These are phyloP conservation scores for Xylogone sp. DNA, from an alignment of 2,329 filamentous ascomycete genomes.

Conservation along the genomic window DNA sequence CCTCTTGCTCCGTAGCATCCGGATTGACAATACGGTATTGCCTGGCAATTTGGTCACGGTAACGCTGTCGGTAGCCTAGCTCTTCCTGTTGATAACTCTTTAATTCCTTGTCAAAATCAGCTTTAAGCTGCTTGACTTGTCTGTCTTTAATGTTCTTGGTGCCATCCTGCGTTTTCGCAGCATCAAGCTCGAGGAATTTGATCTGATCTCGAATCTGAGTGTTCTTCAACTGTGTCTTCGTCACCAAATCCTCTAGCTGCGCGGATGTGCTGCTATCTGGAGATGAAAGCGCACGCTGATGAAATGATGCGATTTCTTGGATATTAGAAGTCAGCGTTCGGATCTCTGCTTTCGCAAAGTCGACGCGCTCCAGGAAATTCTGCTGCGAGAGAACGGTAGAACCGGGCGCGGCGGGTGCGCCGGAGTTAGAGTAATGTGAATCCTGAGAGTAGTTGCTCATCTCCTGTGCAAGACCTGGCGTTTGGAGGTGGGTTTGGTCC, in stretches of 20 bases:
- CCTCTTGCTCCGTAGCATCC: slow-evolving; percentile 70
- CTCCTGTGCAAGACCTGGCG: slow-evolving; percentile 16
- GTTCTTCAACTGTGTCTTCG: slow-evolving; percentile 69
- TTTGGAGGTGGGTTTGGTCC: slow-evolving; percentile 10
- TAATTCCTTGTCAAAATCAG: slow-evolving; percentile 68
- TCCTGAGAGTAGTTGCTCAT: slow-evolving; percentile 21
- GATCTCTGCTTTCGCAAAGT: slow-evolving; percentile 65
- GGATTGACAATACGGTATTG: slow-evolving; percentile 82
- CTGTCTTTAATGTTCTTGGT: slow-evolving; percentile 64
- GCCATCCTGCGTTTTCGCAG: slow-evolving; percentile 56
- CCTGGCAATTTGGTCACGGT: slow-evolving; percentile 73
- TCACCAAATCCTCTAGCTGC: slow-evolving; percentile 58
- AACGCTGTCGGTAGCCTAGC: slow-evolving; percentile 64
- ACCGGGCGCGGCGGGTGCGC: slow-evolving; percentile 15
- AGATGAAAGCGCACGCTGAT: slow-evolving; percentile 68
- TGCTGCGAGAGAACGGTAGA: slow-evolving; percentile 51
- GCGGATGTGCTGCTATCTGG: slow-evolving; percentile 51
- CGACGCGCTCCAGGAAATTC: slow-evolving; percentile 66
- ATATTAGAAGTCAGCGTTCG: slow-evolving; percentile 63
- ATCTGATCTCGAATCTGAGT: slow-evolving; percentile 76
- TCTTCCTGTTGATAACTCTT: slow-evolving; percentile 70
- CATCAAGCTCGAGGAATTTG: slow-evolving; percentile 69
- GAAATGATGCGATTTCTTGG: slow-evolving; percentile 62
- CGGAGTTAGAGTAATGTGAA: slow-evolving; percentile 23
- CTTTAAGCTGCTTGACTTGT: slow-evolving; percentile 71